Percentiles rank a stretch among this genome's conserved stretches.
These are phyloP conservation scores for Fusarium veterinarium DNA, from an alignment of 2,329 filamentous ascomycete genomes.

Conservation along the genomic window DNA sequence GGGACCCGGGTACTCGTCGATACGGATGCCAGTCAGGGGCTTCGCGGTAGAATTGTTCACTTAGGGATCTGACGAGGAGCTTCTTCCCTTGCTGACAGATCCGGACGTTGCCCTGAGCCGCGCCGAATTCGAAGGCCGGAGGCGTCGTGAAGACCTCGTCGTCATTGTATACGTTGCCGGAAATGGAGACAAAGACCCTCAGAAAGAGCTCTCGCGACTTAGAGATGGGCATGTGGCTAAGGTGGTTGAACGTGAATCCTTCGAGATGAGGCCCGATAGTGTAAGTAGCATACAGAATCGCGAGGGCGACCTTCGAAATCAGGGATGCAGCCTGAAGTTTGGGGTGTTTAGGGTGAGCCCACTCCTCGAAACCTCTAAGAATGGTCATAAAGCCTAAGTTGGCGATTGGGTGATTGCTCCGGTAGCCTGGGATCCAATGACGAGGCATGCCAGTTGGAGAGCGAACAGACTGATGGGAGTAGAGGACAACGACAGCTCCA, in stretches of 20 bases:
- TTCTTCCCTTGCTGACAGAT: slow-evolving; percentile 29
- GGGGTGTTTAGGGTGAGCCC: slow-evolving; percentile 18
- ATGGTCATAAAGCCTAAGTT: slow-evolving; percentile 45
- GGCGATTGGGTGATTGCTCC: slow-evolving; percentile 8
- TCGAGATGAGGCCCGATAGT: slow-evolving; percentile 31
- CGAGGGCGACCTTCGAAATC: slow-evolving; percentile 31
- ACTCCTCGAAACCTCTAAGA: slow-evolving; percentile 30
- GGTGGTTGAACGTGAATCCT: slow-evolving; percentile 1
- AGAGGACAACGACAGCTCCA: background rate
- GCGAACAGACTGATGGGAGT: background rate
- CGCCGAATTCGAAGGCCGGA: slow-evolving; percentile 35
- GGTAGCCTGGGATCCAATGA: background rate
- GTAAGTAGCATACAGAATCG: slow-evolving; percentile 37
- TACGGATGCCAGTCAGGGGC: slow-evolving; percentile 38
- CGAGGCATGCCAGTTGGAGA: background rate
- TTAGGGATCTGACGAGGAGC: slow-evolving; percentile 27
- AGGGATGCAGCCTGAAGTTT: slow-evolving; percentile 30
- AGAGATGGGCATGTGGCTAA: background rate
- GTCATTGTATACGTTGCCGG: background rate
- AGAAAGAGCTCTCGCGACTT: slow-evolving; percentile 6
- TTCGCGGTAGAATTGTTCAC: slow-evolving; percentile 14
- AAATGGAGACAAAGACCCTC: slow-evolving; percentile 4
- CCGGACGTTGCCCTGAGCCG: slow-evolving; percentile 32
- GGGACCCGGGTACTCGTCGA: slow-evolving; percentile 32
- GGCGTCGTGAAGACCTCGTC: background rate